A percentile compares a stretch with the other conserved stretches of the same genome.
These are phyloP conservation scores for Alisma plantagoaquatica DNA, from an alignment of 106 monocot genomes.

Conservation along the genomic window DNA sequence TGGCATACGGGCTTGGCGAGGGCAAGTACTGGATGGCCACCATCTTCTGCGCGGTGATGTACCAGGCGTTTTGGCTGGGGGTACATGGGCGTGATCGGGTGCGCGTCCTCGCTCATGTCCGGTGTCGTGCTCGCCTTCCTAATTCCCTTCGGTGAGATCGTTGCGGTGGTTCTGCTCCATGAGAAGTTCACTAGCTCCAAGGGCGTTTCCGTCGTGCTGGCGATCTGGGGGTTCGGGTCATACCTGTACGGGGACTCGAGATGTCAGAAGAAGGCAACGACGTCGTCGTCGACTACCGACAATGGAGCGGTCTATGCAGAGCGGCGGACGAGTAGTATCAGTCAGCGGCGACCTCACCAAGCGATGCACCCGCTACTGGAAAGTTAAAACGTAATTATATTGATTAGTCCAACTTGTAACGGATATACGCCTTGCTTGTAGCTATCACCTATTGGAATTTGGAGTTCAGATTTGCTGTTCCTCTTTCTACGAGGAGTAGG, in stretches of 20 bases:
- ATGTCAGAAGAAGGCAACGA: too few relatives aligned
- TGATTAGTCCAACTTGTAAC: too few relatives aligned
- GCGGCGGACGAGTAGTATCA: too few relatives aligned
- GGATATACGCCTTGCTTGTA: too few relatives aligned
- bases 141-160: slow-evolving; percentile 26
- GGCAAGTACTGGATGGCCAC: slow-evolving; percentile 33
- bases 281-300: too few relatives aligned
- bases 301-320: too few relatives aligned
- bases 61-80: slow-evolving; percentile 24
- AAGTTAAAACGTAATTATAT: too few relatives aligned
- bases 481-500: too few relatives aligned
- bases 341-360: too few relatives aligned
- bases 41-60: slow-evolving; percentile 13
- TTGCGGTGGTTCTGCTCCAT: slow-evolving; percentile 24
- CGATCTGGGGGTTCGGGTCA: slow-evolving; percentile 51
- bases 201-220: slow-evolving; percentile 27
- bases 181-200: slow-evolving; percentile 44
- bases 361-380: too few relatives aligned
- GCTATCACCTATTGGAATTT: too few relatives aligned
- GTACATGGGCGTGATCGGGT: slow-evolving; percentile 21
- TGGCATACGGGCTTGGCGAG: slow-evolving; percentile 26
- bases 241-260: slow-evolving; percentile 59
- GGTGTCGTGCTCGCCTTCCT: slow-evolving; percentile 21
- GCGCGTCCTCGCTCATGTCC: slow-evolving; percentile 25
- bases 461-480: too few relatives aligned